Evolutionary conservation across 225 moss, liverwort and hornwort genomes (phyloP), one percentile per base, ranked within the genome.

Genomic region (Marchantia paleacea): DNA sequence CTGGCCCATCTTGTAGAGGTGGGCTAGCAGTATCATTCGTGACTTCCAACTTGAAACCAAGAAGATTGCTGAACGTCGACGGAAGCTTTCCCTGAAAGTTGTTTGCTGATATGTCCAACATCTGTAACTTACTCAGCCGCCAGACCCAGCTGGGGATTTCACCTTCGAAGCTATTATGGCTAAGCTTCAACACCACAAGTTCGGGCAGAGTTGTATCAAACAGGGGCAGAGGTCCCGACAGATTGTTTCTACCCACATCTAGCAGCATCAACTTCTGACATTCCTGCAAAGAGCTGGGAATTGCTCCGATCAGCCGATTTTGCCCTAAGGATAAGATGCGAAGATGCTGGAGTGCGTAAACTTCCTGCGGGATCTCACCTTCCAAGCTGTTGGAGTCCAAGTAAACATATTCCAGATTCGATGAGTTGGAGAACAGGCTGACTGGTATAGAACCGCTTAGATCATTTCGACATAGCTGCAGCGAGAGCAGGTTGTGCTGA

Each of bases 101-200:
- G 55, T 73, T 82, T 0, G 29, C 52, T 16, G 26, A 57, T 0
- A 81, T 48, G 54, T 75, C 81, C 20, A 81, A 14, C 4, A 81
- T 51, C 31, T 81, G 75, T n/a, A 81, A 14, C 16, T 7, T 15
- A 7, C 18, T 31, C 8, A 81, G 66, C 31, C 24, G 13, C 73
- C 74, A 74, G n/a, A 81, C 51, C 81, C 81, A 81, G 10, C 54
- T 8, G 7, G 81, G 81, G 12, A 81, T 64, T 1, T 74, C 64
- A 18, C 81, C 74, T 11, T 26, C 20, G 2, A 81, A 26, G 3
- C 28, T 65, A 28, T 74, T 81, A 0, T 47, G 52, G 0, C 22
- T 26, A 49, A 65, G 1, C 39, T 51, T 73, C 63, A 75, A 52
- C 12, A 75, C 65, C 0, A 64, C 74, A 1, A 81, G 47, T 5